Evolutionary conservation across 257 asterid species (phyloP).

Genomic region (Echites panduratus): DNA sequence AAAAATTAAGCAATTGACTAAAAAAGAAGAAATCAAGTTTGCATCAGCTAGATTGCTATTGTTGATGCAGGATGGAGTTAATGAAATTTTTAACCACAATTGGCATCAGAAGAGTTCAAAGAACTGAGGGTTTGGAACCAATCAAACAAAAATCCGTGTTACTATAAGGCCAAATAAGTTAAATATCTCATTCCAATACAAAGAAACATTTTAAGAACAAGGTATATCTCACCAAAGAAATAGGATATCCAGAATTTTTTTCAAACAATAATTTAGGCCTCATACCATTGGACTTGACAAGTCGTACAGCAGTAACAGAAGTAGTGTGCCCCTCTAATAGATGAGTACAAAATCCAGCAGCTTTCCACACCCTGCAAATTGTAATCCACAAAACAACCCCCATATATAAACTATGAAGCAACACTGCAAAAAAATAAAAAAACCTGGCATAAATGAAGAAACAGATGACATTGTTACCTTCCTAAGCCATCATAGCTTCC

Average conservation of each 20-base stretch:
- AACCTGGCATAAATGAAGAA: neutral
- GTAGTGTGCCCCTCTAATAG: slow-evolving; percentile 79
- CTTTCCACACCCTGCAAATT: slow-evolving; percentile 72
- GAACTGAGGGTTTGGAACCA: neutral
- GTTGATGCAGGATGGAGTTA: neutral
- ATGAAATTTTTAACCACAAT: neutral
- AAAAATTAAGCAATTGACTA: slow-evolving; percentile 12
- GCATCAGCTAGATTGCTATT: neutral
- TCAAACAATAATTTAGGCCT: neutral
- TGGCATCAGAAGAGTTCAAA: neutral
- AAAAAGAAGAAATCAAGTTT: slow-evolving; percentile 4
- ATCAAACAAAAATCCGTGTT: neutral
- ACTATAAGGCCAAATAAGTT: neutral
- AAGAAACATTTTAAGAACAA: neutral
- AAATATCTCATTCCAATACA: neutral
- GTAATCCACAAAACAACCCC: slow-evolving; percentile 6
- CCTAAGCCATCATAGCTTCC: slow-evolving; percentile 96
- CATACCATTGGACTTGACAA: slow-evolving; percentile 55
- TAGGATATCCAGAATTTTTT: neutral
- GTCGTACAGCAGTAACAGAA: slow-evolving; percentile 75
- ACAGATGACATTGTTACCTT: slow-evolving; percentile 43
- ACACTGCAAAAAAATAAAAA: neutral
- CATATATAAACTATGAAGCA: neutral
- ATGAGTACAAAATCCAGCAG: slow-evolving; percentile 75
- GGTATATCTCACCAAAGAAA: neutral